These are phyloP conservation scores for Clavispora fructus DNA, from an alignment of 805 yeast species.

Conservation along the genomic window DNA sequence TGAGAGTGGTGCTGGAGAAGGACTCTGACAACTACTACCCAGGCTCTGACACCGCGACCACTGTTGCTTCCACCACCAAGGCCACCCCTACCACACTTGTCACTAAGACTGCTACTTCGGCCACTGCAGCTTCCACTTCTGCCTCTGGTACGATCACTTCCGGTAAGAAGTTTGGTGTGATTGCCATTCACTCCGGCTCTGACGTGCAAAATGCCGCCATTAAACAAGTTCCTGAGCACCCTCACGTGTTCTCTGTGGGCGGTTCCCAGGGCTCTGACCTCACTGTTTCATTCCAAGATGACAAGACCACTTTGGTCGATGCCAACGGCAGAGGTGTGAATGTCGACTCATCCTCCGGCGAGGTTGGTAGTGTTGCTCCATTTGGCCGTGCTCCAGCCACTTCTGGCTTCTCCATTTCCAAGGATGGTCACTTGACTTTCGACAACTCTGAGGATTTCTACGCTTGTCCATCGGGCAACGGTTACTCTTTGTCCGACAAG, in stretches of 20 bases:
- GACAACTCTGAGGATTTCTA: constrained; percentile 30
- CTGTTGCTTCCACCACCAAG: constrained; percentile 4
- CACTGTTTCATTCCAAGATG: constrained; percentile 19
- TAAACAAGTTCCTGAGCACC: constrained; percentile 25
- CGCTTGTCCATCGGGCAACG: constrained; percentile 31
- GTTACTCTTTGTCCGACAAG: constrained; percentile 20
- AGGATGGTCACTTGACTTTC: constrained; percentile 31
- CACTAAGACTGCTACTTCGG: constrained; percentile 2
- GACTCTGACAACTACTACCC: not conserved
- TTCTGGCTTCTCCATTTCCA: constrained; percentile 35
- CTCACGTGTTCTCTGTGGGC: constrained; percentile 31
- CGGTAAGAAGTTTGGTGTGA: constrained; percentile 14
- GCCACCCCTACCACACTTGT: constrained; percentile 3
- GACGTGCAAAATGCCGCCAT: constrained; percentile 21
- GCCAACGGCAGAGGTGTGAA: constrained; percentile 25
- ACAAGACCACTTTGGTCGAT: constrained; percentile 24
- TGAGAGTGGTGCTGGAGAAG: not conserved
- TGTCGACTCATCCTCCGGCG: constrained; percentile 26
- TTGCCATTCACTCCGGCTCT: constrained; percentile 22
- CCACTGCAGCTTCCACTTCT: constrained; percentile 4
- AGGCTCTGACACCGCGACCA: not conserved
- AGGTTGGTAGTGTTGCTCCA: constrained; percentile 29
- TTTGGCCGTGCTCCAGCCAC: constrained; percentile 29
- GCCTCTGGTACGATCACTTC: constrained; percentile 1
- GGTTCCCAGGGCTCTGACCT: constrained; percentile 25